Conservation (phyloP, 2,329 filamentous ascomycete species). For the Fusarium newnesense region DNA sequence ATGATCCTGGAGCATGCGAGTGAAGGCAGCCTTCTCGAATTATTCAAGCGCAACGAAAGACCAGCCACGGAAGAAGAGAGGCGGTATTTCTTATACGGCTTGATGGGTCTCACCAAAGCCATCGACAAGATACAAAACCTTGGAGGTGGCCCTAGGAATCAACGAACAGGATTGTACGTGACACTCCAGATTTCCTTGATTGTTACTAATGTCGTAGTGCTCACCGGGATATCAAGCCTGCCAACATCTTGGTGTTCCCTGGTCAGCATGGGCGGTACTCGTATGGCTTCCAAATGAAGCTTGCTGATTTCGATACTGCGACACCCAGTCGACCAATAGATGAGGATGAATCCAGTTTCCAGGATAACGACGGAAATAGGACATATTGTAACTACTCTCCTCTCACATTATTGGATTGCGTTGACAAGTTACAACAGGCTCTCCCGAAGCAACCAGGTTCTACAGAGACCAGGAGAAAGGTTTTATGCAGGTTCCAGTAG, state of each 20-base stretch:
- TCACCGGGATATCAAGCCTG: conserved; percentile 31
- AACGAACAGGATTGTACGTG: conserved; percentile 7
- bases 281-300: conserved; percentile 1
- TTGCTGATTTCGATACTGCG: conserved; percentile 28
- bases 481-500: neutral
- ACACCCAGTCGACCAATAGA: neutral
- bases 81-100: neutral
- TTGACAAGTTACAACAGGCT: neutral
- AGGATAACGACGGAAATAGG: conserved; percentile 17
- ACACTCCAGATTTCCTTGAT: too few species aligned
- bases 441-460: conserved; percentile 11
- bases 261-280: neutral
- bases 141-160: neutral
- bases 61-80: neutral
- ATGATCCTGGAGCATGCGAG: conserved; percentile 19
- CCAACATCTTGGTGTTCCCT: conserved; percentile 20
- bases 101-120: conserved; percentile 6
- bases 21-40: neutral
- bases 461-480: neutral
- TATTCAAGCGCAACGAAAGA: neutral
- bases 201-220: neutral
- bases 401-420: rapidly evolving
- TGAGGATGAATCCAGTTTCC: neutral
- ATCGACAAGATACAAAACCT: conserved; percentile 17
- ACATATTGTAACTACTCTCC: conserved; percentile 6